Base-by-base conservation (phyloP, 805 yeast genomes). In the Ogataea corticis region DNA sequence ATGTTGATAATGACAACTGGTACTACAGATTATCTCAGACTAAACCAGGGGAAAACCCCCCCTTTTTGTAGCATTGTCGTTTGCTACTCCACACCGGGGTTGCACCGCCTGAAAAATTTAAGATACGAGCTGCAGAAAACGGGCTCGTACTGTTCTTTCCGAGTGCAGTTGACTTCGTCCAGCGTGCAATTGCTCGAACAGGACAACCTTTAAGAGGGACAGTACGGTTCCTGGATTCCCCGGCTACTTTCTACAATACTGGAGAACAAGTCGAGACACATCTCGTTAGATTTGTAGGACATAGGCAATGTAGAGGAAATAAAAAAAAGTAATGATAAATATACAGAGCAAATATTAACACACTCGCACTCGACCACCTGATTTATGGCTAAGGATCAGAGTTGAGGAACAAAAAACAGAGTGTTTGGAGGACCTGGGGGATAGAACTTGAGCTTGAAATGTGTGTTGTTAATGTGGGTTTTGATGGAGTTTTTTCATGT, bases 311-410 rank as follows among this genome's bases (percentile, higher is more conserved):
- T 34, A 29, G 40, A 19, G 37, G 40, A 23, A 33, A 40, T 21
- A 16, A 7, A 33, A 41, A 41, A 40, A 40, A 12, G 29, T 34
- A 28, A 41, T 36, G 37, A 31, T 42, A 36, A 42, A 42, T 42
- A 35, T 42, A 42, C 45, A 42, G 45, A 42, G 45, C 45, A 42
- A 42, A 42, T 42, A 42, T 35, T 42, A 35, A 42, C 41, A 42
- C 45, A 42, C 41, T 42, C 41, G 36, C 36, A 35, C 36, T 42
- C 37, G 33, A 35, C 27, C 33, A 27, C 25, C 40, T 15, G 27
- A 5, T n/a, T 15, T 25, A 30, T 16, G 25, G 12, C 27, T 30
- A 7, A 17, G 11, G 15, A 37, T 18, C 9, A 21, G 25, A 21
- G 7, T 21, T 21, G 25, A 21, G 25, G 25, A 21, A 21, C 25